phyloP scores from a whole-genome alignment of 352 stramenopile genomes.

The Globisporangium camurandrum region DNA sequence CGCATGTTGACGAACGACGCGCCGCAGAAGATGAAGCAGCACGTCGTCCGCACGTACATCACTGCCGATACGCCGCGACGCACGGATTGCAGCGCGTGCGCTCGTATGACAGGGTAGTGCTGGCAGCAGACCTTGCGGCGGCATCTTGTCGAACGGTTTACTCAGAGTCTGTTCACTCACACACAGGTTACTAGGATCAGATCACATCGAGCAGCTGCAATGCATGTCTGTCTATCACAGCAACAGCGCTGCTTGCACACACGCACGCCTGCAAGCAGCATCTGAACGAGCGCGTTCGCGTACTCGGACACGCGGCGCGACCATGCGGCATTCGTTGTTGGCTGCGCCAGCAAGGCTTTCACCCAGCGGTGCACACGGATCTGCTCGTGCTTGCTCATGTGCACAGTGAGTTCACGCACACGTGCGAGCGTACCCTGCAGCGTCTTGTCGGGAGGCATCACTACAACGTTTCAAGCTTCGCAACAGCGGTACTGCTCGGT shows the following conservation, averaged over 20 bases:
- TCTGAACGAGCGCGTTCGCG: constrained; percentile 34
- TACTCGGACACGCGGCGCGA: constrained; percentile 48
- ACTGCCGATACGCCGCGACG: constrained; percentile 32
- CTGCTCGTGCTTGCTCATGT: constrained; percentile 39
- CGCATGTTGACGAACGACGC: constrained; percentile 62
- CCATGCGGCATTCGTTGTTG: constrained; percentile 46
- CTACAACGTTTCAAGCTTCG: no score
- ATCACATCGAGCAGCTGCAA: no score
- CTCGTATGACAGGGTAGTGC: constrained; percentile 28
- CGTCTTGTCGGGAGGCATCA: constrained; percentile 17
- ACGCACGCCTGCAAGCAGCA: constrained; percentile 47
- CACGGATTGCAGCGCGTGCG: constrained; percentile 19
- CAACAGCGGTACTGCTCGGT: no score
- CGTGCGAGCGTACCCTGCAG: constrained; percentile 26
- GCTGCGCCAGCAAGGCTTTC: constrained; percentile 43
- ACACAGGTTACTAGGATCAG: no score
- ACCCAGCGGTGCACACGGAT: constrained; percentile 58
- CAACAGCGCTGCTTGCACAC: not conserved
- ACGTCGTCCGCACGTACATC: constrained; percentile 33
- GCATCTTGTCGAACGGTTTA: constrained; percentile 57
- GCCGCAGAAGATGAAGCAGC: constrained; percentile 53
- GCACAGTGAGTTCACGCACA: constrained; percentile 33
- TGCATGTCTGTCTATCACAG: no score
- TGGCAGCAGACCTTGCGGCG: constrained; percentile 45
- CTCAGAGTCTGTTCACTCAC: constrained; percentile 23